Base-by-base conservation (phyloP, 805 yeast genomes). In the Priceomyces haplophilus region DNA sequence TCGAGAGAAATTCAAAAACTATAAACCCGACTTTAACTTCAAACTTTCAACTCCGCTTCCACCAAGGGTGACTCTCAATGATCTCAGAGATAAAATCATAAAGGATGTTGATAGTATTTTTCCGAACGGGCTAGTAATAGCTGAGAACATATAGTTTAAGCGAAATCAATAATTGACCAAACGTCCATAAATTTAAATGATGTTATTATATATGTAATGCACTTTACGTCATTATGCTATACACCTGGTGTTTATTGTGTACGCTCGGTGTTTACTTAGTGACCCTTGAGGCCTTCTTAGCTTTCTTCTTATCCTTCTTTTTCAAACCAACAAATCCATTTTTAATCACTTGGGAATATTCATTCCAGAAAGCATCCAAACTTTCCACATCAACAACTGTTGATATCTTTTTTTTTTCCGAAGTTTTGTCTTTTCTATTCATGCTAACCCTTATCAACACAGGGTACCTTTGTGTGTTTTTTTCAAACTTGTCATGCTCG, bases 251-350 rank as follows among this genome's bases (percentile, higher is more conserved):
- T 18, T 21, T 7, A 19, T 34, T 17, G 6, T 7, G 11, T 17
- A 7, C 23, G 13, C 11, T 6, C 4, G 8, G 6, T 16, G 3
- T 34, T 34, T 34, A 55, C 48, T 64, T 64, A 16, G 58, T 40
- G 24, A 64, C 62, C 59, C 61, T 70, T 50, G 65, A 72, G 18
- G 37, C 74, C 58, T 75, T 72, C 68, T 79, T 82, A 67, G 75
- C 77, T 72, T 80, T 82, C 65, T 81, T 82, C 72, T 87, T 88
- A 46, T 85, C 88, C 69, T 87, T 88, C 76, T 84, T 87, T 58
- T 80, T 77, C 61, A 90, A 73, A 1, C 96, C 96, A 3, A 68
- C 67, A 61, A 86, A 79, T 3, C 93, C 90, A 17, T 71, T 58
- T 58, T 87, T 89, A 43, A 89, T 71, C 0, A 77, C 77, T 34